Evolutionary conservation across 305 asterid genomes (phyloP).

Genomic region (Ilex paraguariensis): DNA sequence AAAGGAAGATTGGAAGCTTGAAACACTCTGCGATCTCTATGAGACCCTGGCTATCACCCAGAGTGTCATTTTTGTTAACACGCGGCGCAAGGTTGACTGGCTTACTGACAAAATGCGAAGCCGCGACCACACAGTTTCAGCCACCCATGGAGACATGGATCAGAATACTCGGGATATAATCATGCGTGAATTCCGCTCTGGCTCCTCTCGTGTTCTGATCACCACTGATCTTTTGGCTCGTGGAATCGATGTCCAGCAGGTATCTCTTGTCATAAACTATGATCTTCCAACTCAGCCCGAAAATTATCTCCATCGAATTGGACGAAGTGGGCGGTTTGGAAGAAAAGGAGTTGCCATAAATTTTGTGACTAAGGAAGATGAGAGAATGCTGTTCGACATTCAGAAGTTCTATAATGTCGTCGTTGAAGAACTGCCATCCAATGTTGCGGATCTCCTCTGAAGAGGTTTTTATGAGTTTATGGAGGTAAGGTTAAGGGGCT

Average conservation of each 20-base stretch:
- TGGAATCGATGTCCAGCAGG: slow-evolving; percentile 70
- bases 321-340: slow-evolving; percentile 67
- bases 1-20: slow-evolving; percentile 62
- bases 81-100: slow-evolving; percentile 77
- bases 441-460: slow-evolving; percentile 60
- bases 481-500: not conserved
- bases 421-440: slow-evolving; percentile 53
- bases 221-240: slow-evolving; percentile 71
- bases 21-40: slow-evolving; percentile 57
- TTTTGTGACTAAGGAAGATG: slow-evolving; percentile 50
- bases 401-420: slow-evolving; percentile 68
- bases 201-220: slow-evolving; percentile 56
- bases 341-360: slow-evolving; percentile 69
- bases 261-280: slow-evolving; percentile 61
- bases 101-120: slow-evolving; percentile 62
- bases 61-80: slow-evolving; percentile 68
- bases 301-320: slow-evolving; percentile 66
- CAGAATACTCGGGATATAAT: slow-evolving; percentile 67
- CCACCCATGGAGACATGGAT: slow-evolving; percentile 76
- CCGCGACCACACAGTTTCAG: slow-evolving; percentile 64
- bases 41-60: slow-evolving; percentile 67
- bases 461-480: slow-evolving; percentile 8
- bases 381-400: slow-evolving; percentile 54
- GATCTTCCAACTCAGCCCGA: slow-evolving; percentile 73
- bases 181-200: slow-evolving; percentile 72